Conservation (phyloP, 2,329 filamentous ascomycete species). For the Sporothrix brasiliensis region DNA sequence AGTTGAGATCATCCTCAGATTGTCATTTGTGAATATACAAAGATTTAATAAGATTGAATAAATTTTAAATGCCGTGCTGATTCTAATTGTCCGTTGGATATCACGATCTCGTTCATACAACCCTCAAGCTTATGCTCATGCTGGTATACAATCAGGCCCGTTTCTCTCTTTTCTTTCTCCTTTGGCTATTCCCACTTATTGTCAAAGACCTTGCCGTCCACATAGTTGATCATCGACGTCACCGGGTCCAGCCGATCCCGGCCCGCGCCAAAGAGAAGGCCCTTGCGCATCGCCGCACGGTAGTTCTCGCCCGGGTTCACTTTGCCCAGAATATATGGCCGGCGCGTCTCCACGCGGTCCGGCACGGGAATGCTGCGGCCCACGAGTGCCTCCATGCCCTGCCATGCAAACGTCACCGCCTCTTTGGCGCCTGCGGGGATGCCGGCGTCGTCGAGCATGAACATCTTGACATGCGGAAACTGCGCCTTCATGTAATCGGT, state of each 20-base stretch:
- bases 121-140: not conserved
- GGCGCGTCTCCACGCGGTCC: slow-evolving; percentile 54
- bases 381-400: slow-evolving; percentile 62
- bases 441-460: slow-evolving; percentile 60
- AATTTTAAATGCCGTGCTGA: no score
- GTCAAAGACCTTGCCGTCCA: slow-evolving; percentile 52
- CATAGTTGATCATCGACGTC: slow-evolving; percentile 54
- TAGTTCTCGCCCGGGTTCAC: slow-evolving; percentile 59
- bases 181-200: slow-evolving; percentile 44
- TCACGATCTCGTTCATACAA: no score
- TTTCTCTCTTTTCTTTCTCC: not conserved
- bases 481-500: slow-evolving; percentile 53
- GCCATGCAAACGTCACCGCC: slow-evolving; percentile 62
- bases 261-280: slow-evolving; percentile 54
- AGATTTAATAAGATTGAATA: no score
- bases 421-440: slow-evolving; percentile 62
- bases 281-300: slow-evolving; percentile 55
- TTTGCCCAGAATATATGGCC: slow-evolving; percentile 58
- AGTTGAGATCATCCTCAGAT: no score
- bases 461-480: slow-evolving; percentile 54
- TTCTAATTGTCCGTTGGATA: no score
- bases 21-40: no score
- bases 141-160: not conserved
- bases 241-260: slow-evolving; percentile 51
- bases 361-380: slow-evolving; percentile 59